A percentile compares a stretch with the other conserved stretches of the same genome.
phyloP scores from a whole-genome alignment of 192 early-diverging fungal genomes.

The Tieghemiomyces parasiticus region DNA sequence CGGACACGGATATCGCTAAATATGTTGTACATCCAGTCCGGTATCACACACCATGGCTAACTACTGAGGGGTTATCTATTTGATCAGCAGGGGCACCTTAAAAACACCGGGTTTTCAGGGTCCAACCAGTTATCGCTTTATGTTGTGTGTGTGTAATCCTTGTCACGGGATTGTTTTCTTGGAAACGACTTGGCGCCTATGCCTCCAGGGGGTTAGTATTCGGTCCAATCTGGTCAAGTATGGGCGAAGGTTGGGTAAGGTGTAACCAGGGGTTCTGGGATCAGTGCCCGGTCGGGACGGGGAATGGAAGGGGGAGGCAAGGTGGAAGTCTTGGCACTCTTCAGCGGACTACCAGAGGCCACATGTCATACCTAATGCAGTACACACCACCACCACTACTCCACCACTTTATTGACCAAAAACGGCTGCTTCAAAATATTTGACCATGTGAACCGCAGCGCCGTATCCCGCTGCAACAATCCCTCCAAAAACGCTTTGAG shows the following conservation, averaged over 20 bases:
- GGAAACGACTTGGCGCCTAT: background rate
- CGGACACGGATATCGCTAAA: too few relatives aligned
- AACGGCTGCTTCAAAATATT: conserved; percentile 8
- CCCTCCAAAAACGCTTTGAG: conserved; percentile 22
- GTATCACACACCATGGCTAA: too few relatives aligned
- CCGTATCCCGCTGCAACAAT: conserved; percentile 14
- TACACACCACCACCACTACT: background rate
- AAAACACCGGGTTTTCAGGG: too few relatives aligned
- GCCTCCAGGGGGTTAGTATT: background rate
- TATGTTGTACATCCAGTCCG: too few relatives aligned
- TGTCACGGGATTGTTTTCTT: background rate
- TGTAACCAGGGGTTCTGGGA: too few relatives aligned
- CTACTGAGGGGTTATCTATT: too few relatives aligned
- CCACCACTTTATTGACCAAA: conserved; percentile 6
- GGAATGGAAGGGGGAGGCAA: too few relatives aligned
- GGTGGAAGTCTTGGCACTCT: background rate
- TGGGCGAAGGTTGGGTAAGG: background rate
- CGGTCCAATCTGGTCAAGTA: background rate
- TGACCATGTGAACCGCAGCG: background rate
- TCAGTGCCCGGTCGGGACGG: too few relatives aligned
- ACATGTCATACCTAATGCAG: background rate
- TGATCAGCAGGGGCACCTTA: too few relatives aligned
- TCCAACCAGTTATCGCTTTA: too few relatives aligned
- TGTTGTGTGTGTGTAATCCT: background rate
- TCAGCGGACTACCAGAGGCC: background rate